Evolutionary conservation across 2,329 filamentous ascomycete species (phyloP), one percentile per base, ranked within the genome.

Genomic region (Scleromitrula shiraiana): DNA sequence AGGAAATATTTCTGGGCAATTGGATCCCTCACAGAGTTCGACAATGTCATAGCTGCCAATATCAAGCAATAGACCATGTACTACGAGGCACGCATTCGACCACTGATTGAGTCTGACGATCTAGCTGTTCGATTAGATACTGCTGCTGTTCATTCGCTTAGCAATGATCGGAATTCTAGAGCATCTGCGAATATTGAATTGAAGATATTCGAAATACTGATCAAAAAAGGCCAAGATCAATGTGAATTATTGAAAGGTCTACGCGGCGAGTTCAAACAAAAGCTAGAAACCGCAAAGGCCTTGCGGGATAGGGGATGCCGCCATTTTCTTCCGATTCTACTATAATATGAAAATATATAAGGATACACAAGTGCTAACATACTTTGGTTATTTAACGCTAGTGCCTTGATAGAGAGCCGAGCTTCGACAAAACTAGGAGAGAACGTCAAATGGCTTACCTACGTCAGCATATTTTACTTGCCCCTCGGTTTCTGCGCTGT

Each of bases 381-480:
- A n/a, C 29, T 7, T 30, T 39, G 50, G 56, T 52, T 62, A 1
- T 61, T 62, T 37, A 61, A 53, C 15, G 58, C 56, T 1, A 62
- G 58, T 24, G 50, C 44, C 8, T 56, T 62, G 1, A 57, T 62
- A n/a, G 59, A 62, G 50, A 60, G 56, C 32, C 50, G 58, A 20
- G 58, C 58, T n/a, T 53, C 61, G 14, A 64, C 59, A 0, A 55
- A 50, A 22, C 50, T 64, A 0, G 60, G 61, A 2, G 56, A 66
- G 24, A 68, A 68, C 23, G 60, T 68, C 8, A 62, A 64, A 19
- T 53, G 68, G 0, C 55, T 68, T 35, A 67, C 66, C 5, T 62
- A 65, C 22, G 63, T 68, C 9, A 68, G 63, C 46, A 65, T 68
- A 12, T 67, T 67, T 37, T 68, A 64, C 41, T 55, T 68, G 0